phyloP scores from a whole-genome alignment of 163 green algal species.

The Prototheca stagnorum region DNA sequence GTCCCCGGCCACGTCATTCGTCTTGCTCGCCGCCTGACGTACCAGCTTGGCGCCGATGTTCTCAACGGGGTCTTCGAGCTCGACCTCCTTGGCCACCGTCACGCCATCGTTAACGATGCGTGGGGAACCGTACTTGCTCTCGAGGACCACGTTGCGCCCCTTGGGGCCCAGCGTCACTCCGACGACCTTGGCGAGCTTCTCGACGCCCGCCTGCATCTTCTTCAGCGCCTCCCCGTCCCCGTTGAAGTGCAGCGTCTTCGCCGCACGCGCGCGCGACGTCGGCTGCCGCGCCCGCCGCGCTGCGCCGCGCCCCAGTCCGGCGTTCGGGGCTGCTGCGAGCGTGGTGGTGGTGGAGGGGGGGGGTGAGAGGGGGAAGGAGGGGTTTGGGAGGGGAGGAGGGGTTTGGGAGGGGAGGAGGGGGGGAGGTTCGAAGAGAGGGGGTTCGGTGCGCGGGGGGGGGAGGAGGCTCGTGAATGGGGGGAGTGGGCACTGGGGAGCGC shows the following conservation, averaged over 20 bases:
- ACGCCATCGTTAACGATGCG: constrained; percentile 99
- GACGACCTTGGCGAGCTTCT: constrained; percentile 96
- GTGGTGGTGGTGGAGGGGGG: no score
- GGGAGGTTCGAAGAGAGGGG: no score
- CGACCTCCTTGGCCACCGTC: constrained; percentile 87
- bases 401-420: no score
- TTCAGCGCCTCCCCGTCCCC: constrained; percentile 90
- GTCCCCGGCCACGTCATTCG: constrained; percentile 96
- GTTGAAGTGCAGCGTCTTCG: constrained; percentile 99
- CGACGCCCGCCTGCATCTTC: constrained; percentile 87
- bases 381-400: no score
- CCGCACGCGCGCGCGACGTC: constrained; percentile 18
- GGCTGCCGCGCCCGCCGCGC: no score
- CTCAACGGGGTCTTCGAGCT: constrained; percentile 97
- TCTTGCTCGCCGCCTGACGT: constrained; percentile 73
- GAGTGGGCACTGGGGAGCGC: no score
- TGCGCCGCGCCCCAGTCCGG: no score
- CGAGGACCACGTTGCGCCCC: constrained; percentile 97
- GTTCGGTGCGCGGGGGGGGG: no score
- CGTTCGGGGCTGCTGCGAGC: no score
- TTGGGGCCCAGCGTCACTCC: constrained; percentile 98
- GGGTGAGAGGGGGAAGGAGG: no score
- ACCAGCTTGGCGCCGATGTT: constrained; percentile 99
- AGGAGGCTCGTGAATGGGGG: no score
- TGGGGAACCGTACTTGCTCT: constrained; percentile 96